Base-by-base conservation (phyloP, 768 basidiomycete species). In the Lactifluus rugatus region DNA sequence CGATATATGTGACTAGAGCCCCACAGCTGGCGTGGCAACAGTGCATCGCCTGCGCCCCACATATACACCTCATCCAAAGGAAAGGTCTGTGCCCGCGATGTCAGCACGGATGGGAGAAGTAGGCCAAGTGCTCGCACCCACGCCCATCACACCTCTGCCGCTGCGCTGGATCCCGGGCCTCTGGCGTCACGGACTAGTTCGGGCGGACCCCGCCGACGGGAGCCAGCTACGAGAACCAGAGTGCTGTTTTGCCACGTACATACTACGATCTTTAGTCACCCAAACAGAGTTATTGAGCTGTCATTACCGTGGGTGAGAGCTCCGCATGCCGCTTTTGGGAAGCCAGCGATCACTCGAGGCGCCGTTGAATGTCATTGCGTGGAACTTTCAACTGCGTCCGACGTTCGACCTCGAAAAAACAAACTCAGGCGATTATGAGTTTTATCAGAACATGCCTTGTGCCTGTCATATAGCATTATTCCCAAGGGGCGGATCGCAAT, bases 111-210 rank as follows among this genome's bases (percentile, higher is more conserved):
- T 4, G 4, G 19, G 11, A 55, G 19, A 49, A 28, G 28, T 41
- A 37, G 26, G 7, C 21, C 46, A 6, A 32, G 19, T 14, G 19
- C 39, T n/a, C 47, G 16, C 28, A 14, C 31, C 37, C 48, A 42
- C 56, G 39, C 25, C 13, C 48, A 44, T 28, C 55, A 42, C 31
- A 14, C 36, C 47, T 37, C 23, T 25, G 14, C 21, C 9, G 8
- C 16, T 16, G 41, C 11, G 41, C 23, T 41, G 17, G 16, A n/a
- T 56, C 41, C 52, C 58, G n/a, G 53, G 53, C 48, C 25, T 23
- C 28, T 37, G 48, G 58, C 58, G 53, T 53, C 31, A n/a, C n/a
- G n/a, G n/a, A n/a, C n/a, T 31, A 44, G 23, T 44, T 45, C 19
- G 28, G 47, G 39, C 46, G 25, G 32, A 32, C 1, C 9, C 28